A percentile compares a stretch with the other conserved stretches of the same genome.
Conservation (phyloP, 306 rosid genomes). For the Fragaria iinumae region DNA sequence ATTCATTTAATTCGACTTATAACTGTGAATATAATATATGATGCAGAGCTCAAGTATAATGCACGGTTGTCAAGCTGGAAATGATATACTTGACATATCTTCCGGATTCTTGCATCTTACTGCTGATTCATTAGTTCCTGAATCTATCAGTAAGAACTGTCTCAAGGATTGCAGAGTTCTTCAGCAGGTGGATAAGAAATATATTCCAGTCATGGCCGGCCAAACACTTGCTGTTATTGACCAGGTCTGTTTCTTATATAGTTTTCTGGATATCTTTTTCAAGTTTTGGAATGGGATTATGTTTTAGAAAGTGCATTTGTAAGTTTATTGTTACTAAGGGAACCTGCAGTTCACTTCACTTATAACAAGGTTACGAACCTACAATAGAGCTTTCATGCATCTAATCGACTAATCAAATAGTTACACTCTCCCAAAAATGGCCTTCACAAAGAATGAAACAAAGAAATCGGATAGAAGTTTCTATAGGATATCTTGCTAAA, state of each 20-base stretch:
- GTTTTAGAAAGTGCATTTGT: not conserved
- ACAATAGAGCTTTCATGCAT: constrained; percentile 1
- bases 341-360: constrained; percentile 8
- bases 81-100: constrained; percentile 69
- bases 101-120: constrained; percentile 86
- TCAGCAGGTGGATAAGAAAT: constrained; percentile 91
- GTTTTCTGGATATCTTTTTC: not conserved
- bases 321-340: not conserved
- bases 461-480: not conserved
- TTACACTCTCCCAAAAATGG: not conserved
- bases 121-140: constrained; percentile 75
- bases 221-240: constrained; percentile 77
- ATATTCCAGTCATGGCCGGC: constrained; percentile 80
- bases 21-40: constrained; percentile 20
- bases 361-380: not conserved
- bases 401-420: not conserved
- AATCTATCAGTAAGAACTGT: constrained; percentile 58
- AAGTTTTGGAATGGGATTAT: not conserved
- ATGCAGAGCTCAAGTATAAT: constrained; percentile 51
- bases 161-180: constrained; percentile 75
- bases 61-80: constrained; percentile 35
- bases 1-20: constrained; percentile 10
- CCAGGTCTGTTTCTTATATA: constrained; percentile 55
- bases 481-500: not conserved
- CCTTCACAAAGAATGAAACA: not conserved